A percentile compares a stretch with the other conserved stretches of the same genome.
Conservation (phyloP, 305 asterid genomes). For the Ilex paraguariensis region DNA sequence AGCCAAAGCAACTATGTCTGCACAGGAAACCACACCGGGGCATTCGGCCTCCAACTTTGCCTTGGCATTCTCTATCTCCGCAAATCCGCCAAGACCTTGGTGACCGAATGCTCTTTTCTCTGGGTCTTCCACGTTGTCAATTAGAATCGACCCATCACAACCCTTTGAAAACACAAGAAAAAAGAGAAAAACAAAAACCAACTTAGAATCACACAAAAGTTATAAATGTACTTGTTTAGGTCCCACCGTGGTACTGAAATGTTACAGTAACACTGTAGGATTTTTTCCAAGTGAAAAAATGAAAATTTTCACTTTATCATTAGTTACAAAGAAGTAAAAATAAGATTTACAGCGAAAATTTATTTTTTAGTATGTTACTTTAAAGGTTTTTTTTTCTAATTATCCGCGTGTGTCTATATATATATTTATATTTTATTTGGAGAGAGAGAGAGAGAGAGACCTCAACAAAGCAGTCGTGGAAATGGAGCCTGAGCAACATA, state of each 20-base stretch:
- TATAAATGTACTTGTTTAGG: too few species aligned
- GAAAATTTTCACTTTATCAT: too few species aligned
- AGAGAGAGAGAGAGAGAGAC: slow-evolving; percentile 11
- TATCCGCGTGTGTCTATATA: too few species aligned
- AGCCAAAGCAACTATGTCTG: slow-evolving; percentile 39
- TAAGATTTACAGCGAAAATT: too few species aligned
- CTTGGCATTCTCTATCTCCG: slow-evolving; percentile 20
- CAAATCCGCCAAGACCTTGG: slow-evolving; percentile 31
- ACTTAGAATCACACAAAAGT: background rate
- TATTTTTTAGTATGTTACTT: too few species aligned
- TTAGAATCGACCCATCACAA: slow-evolving; percentile 42
- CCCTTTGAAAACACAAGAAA: slow-evolving; percentile 18
- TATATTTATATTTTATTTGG: too few species aligned
- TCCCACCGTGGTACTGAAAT: too few species aligned
- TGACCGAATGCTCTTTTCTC: slow-evolving; percentile 25
- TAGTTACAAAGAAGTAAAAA: too few species aligned
- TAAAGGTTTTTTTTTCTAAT: too few species aligned
- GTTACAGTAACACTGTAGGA: too few species aligned
- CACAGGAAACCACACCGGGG: slow-evolving; percentile 39
- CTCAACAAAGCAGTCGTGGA: slow-evolving; percentile 40
- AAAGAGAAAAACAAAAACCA: background rate
- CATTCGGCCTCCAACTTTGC: slow-evolving; percentile 22
- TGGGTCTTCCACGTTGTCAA: slow-evolving; percentile 7
- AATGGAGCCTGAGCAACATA: slow-evolving; percentile 30
- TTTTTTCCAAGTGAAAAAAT: too few species aligned